Base-by-base conservation (phyloP, 1,284 basidiomycete species). In the Salmacisia buchloeana region DNA sequence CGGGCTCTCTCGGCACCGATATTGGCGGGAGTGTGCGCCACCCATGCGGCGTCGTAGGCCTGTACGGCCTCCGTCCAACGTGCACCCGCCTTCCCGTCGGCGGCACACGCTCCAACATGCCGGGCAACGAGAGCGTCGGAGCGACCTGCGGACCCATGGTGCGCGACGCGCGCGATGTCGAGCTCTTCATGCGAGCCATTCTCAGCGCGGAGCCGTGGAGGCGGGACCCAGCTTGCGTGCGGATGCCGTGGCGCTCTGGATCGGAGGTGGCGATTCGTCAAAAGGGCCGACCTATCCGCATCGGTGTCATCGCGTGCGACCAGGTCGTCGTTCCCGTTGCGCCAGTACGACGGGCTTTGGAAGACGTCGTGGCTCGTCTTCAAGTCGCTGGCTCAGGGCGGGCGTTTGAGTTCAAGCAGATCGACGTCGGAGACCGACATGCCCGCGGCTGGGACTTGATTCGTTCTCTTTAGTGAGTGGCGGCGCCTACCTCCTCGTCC, bases 1-100 rank as follows among this genome's bases (percentile, higher is more conserved):
- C 64, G 18, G 46, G 73, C 13, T 70, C 72, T 1, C 25, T 74
- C 2, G 73, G 71, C 12, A 68, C 70, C 7, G 71, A 72, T 33
- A 72, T 74, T n/a, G 70, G 71, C 12, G 71, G 71, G 0, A 63
- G 61, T 0, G 62, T 73, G 31, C 62, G 70, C 10, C 71, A 73
- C 59, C 72, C 72, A 1, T 66, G 62, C 18, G 65, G 62, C 21
- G 63, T 68, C 2, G 45, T 27, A 6, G 67, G 67, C 2, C 45
- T 74, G 34, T 74, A 66, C 38, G 71, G 71, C 3, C 31, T 74
- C 12, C 35, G 72, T 18, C 66, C 66, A 0, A 69, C 71, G 0
- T 65, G 62, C 3, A 66, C 65, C 33, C 43, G 71, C 2, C 39
- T 73, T 5, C 63, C 65, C 12, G 65, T 68, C 43, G 63, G 36